These are phyloP conservation scores for Pochonia chlamydosporia DNA, from an alignment of 2,329 filamentous ascomycete genomes.

Conservation along the genomic window DNA sequence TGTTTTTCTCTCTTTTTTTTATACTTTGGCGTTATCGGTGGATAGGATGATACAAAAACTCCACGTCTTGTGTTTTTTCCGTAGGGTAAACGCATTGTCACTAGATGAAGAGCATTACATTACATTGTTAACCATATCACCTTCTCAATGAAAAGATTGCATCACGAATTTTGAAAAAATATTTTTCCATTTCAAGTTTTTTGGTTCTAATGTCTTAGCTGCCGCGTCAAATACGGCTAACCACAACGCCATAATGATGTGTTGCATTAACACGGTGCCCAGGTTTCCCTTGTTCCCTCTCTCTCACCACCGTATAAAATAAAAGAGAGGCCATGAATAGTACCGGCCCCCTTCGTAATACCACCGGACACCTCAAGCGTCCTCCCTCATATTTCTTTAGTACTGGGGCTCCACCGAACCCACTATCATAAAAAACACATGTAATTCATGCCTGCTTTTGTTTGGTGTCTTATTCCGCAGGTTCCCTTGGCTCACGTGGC, in stretches of 20 bases:
- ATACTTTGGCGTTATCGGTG: conserved; percentile 31
- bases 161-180: conserved; percentile 19
- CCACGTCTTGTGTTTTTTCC: neutral
- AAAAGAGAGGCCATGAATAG: neutral
- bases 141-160: conserved; percentile 6
- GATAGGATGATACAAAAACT: conserved; percentile 21
- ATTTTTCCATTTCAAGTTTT: conserved; percentile 15
- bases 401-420: conserved; percentile 1
- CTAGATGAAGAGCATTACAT: conserved; percentile 2
- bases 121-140: conserved; percentile 18
- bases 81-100: conserved; percentile 2
- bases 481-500: conserved; percentile 26
- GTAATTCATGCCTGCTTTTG: neutral
- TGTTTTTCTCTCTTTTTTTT: neutral
- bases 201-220: conserved; percentile 25
- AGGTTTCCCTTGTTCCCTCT: conserved; percentile 17
- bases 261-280: conserved; percentile 26
- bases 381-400: conserved; percentile 2
- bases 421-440: neutral
- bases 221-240: conserved; percentile 22
- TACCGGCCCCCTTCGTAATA: conserved; percentile 11
- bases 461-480: conserved; percentile 29
- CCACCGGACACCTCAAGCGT: neutral
- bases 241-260: conserved; percentile 33
- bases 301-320: neutral